Evolutionary conservation across 1,284 basidiomycete species (phyloP).

Genomic region (Cutaneotrichosporon cavernicola): DNA sequence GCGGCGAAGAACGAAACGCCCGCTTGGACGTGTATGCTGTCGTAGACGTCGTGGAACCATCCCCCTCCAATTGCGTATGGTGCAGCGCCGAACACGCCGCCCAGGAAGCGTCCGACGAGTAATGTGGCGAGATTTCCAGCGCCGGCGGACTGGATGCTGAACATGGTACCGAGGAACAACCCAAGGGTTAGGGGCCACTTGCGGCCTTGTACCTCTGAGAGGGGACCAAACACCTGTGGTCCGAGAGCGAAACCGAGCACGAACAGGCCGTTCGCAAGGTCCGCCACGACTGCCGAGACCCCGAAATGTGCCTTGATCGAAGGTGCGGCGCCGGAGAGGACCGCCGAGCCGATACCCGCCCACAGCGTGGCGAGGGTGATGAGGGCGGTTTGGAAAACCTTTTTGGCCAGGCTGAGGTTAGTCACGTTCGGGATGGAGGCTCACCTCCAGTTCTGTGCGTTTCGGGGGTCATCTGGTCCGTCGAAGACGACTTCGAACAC

Average conservation of each 20-base stretch:
- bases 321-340: slow-evolving; percentile 18
- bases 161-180: slow-evolving; percentile 37
- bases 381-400: slow-evolving; percentile 23
- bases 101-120: slow-evolving; percentile 63
- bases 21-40: slow-evolving; percentile 18
- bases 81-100: slow-evolving; percentile 56
- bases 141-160: slow-evolving; percentile 45
- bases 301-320: slow-evolving; percentile 15
- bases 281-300: slow-evolving; percentile 22
- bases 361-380: slow-evolving; percentile 29
- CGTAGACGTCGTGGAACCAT: slow-evolving; percentile 28
- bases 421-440: neutral
- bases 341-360: slow-evolving; percentile 22
- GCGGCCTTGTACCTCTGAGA: slow-evolving; percentile 60
- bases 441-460: slow-evolving; percentile 67
- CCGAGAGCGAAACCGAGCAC: slow-evolving; percentile 55
- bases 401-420: slow-evolving; percentile 16
- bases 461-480: slow-evolving; percentile 61
- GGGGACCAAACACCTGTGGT: slow-evolving; percentile 60
- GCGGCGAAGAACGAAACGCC: slow-evolving; percentile 22
- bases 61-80: slow-evolving; percentile 30
- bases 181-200: slow-evolving; percentile 36
- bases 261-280: slow-evolving; percentile 28
- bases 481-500: slow-evolving; percentile 61
- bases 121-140: slow-evolving; percentile 66